A percentile compares a stretch with the other conserved stretches of the same genome.
phyloP scores from a whole-genome alignment of 108 stramenopile genomes.

The Conticribra guillardii region DNA sequence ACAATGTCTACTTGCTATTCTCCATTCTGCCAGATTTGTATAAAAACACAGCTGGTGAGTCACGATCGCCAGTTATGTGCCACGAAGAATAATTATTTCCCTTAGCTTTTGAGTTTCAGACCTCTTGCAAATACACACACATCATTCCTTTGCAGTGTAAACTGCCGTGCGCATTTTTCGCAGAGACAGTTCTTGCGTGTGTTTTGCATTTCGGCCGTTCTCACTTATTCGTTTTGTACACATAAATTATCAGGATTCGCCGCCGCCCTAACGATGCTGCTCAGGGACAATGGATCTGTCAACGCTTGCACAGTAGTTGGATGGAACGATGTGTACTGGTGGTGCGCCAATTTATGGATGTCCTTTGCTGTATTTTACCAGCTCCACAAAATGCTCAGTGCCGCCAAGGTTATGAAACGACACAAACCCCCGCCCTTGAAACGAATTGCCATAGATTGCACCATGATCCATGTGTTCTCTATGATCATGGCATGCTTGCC shows the following conservation, averaged over 20 bases:
- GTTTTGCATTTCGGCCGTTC: no score
- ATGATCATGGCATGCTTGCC: constrained; percentile 22
- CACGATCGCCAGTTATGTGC: no score
- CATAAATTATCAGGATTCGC: constrained; percentile 16
- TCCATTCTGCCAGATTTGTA: constrained; percentile 36
- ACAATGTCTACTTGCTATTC: constrained; percentile 40
- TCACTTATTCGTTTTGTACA: no score
- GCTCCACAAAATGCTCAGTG: constrained; percentile 22
- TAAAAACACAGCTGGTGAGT: constrained; percentile 27
- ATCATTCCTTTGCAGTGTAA: not conserved
- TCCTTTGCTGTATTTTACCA: constrained; percentile 22
- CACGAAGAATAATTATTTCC: no score
- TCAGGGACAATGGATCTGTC: constrained; percentile 12
- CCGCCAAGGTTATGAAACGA: constrained; percentile 9
- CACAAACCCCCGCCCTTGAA: constrained; percentile 23
- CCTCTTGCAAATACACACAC: no score
- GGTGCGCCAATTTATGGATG: constrained; percentile 46
- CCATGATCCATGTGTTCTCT: constrained; percentile 29
- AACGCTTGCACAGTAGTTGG: constrained; percentile 30
- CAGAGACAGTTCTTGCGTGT: no score
- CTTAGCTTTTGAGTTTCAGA: no score
- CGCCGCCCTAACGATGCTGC: constrained; percentile 26
- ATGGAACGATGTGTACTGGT: constrained; percentile 46
- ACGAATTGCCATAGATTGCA: constrained; percentile 19
- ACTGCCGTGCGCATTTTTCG: no score